These are phyloP conservation scores for Colletotrichum tabaci DNA, from an alignment of 2,329 filamentous ascomycete genomes.

Conservation along the genomic window DNA sequence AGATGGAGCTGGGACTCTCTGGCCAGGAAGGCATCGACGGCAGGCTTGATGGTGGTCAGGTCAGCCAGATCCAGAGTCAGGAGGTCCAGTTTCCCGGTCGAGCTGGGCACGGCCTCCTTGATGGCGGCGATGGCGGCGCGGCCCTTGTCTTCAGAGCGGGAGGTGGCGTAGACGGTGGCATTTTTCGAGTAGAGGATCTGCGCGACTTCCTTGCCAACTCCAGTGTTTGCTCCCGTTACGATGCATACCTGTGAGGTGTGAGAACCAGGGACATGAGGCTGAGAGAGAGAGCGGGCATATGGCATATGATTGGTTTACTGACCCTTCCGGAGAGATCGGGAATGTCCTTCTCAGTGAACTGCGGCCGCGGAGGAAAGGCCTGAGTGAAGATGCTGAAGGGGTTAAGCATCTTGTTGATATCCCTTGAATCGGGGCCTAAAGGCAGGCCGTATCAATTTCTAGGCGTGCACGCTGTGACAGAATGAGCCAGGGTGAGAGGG, in stretches of 20 bases:
- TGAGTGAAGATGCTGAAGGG: constrained; percentile 43
- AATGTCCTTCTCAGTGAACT: constrained; percentile 59
- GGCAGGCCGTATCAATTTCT: background rate
- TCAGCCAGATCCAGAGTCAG: constrained; percentile 62
- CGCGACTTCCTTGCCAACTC: constrained; percentile 67
- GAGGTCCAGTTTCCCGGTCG: constrained; percentile 58
- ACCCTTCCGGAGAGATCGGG: constrained; percentile 57
- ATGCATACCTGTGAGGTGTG: constrained; percentile 60
- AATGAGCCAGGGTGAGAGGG: background rate
- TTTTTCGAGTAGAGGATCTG: constrained; percentile 68
- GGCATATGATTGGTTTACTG: constrained; percentile 11
- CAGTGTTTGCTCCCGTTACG: constrained; percentile 61
- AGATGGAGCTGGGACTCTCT: constrained; percentile 54
- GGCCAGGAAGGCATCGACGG: constrained; percentile 51
- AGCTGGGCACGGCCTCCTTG: constrained; percentile 52
- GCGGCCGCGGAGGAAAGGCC: constrained; percentile 53
- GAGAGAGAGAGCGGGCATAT: too few relatives aligned
- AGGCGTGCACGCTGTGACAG: background rate
- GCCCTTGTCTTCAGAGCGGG: constrained; percentile 62
- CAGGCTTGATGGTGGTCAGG: constrained; percentile 52
- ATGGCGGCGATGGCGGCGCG: constrained; percentile 61
- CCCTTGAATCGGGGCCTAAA: background rate
- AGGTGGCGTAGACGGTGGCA: constrained; percentile 69
- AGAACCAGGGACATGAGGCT: constrained; percentile 11
- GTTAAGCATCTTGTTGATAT: constrained; percentile 34